Evolutionary conservation across 2,329 filamentous ascomycete genomes (phyloP).

Genomic region (Penicillium decumbens): DNA sequence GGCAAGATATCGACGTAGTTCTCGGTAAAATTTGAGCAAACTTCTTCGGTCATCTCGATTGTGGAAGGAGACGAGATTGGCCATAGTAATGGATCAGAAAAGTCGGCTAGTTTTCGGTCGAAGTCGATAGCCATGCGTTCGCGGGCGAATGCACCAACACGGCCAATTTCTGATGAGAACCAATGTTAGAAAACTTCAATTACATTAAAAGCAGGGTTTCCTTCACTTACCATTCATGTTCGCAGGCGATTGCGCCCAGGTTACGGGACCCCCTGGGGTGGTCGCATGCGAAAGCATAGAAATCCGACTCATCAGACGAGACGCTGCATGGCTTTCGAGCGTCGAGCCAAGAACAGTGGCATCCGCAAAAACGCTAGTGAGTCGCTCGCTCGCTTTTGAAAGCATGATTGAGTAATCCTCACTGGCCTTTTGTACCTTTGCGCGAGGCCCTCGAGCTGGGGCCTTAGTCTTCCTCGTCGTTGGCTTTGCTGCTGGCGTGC

Average conservation of each 20-base stretch:
- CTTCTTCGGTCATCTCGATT: conserved; percentile 25
- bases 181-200: not conserved
- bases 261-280: conserved; percentile 25
- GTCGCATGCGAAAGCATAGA: conserved; percentile 44
- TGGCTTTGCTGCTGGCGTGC: conserved; percentile 23
- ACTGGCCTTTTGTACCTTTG: conserved; percentile 27
- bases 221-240: conserved; percentile 36
- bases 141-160: conserved; percentile 39
- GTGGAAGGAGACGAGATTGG: conserved; percentile 33
- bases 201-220: not conserved
- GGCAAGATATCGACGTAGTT: conserved; percentile 86
- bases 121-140: conserved; percentile 39
- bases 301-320: conserved; percentile 38
- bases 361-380: conserved; percentile 32
- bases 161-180: conserved; percentile 35
- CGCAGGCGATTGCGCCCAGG: conserved; percentile 31
- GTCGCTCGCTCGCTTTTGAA: conserved; percentile 33
- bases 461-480: conserved; percentile 26
- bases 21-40: conserved; percentile 64
- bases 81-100: conserved; percentile 49
- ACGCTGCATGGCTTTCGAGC: conserved; percentile 37
- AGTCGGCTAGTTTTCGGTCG: conserved; percentile 44
- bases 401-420: conserved; percentile 38
- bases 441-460: conserved; percentile 24
- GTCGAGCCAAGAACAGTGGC: conserved; percentile 37